Evolutionary conservation across 768 basidiomycete species (phyloP).

Genomic region (Rhizopogon vulgaris): DNA sequence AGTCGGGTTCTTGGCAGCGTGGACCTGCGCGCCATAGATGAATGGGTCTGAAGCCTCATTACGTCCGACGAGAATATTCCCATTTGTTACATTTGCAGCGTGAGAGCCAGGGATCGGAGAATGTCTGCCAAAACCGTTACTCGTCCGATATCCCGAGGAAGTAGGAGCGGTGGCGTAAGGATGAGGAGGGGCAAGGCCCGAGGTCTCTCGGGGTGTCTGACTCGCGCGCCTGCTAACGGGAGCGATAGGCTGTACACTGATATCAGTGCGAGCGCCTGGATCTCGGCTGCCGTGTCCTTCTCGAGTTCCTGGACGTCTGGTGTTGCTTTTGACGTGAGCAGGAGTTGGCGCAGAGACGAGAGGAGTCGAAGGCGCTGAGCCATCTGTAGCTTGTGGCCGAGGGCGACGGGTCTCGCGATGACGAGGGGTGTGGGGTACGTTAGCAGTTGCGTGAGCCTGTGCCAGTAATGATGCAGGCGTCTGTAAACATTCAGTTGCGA

Average conservation of each 20-base stretch:
- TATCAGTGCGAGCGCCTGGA: slow-evolving; percentile 36
- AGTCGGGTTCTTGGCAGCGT: slow-evolving; percentile 42
- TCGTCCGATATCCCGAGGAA: slow-evolving; percentile 48
- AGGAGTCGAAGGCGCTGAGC: slow-evolving; percentile 46
- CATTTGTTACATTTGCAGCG: slow-evolving; percentile 31
- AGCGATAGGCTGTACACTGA: slow-evolving; percentile 61
- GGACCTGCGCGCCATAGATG: slow-evolving; percentile 49
- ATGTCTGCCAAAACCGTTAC: slow-evolving; percentile 48
- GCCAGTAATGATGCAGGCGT: slow-evolving; percentile 38
- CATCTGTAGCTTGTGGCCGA: slow-evolving; percentile 51
- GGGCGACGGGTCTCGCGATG: slow-evolving; percentile 55
- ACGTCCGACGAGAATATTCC: slow-evolving; percentile 33
- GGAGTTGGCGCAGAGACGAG: slow-evolving; percentile 62
- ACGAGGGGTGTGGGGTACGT: slow-evolving; percentile 44
- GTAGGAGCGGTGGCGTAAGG: slow-evolving; percentile 68
- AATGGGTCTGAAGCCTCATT: slow-evolving; percentile 63
- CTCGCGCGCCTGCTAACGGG: slow-evolving; percentile 64
- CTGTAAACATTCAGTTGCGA: slow-evolving; percentile 20
- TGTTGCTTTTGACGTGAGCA: slow-evolving; percentile 55
- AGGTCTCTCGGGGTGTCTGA: slow-evolving; percentile 49
- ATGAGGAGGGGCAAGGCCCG: slow-evolving; percentile 50
- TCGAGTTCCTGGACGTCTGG: slow-evolving; percentile 39
- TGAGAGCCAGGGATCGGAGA: slow-evolving; percentile 38
- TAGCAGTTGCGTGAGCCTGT: slow-evolving; percentile 51
- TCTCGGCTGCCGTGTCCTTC: slow-evolving; percentile 48